phyloP scores from a whole-genome alignment of 164 flowering plant genomes.

The Paratinospora sagittata region DNA sequence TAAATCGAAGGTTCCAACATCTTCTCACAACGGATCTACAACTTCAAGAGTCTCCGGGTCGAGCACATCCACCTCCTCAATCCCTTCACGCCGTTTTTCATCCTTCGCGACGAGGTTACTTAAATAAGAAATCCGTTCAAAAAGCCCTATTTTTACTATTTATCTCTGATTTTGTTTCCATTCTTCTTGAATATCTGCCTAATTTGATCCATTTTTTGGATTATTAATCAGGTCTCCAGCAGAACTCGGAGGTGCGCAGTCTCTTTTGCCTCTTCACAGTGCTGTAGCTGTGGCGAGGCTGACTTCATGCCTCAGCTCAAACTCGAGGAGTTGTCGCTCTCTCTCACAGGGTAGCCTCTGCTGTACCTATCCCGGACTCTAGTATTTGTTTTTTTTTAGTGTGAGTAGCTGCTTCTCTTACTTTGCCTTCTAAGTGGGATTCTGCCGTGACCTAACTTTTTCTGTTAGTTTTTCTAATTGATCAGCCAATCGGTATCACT shows the following conservation, averaged over 20 bases:
- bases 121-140: not conserved
- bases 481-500: not conserved
- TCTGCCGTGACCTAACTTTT: not conserved
- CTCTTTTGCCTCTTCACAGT: slow-evolving; percentile 77
- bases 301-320: slow-evolving; percentile 69
- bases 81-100: slow-evolving; percentile 28
- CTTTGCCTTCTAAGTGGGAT: slow-evolving; percentile 1
- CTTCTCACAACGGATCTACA: slow-evolving; percentile 19
- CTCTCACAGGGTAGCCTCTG: slow-evolving; percentile 97
- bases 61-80: slow-evolving; percentile 26
- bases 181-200: not conserved
- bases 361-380: slow-evolving; percentile 82
- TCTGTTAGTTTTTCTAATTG: not conserved
- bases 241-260: slow-evolving; percentile 57
- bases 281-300: slow-evolving; percentile 72
- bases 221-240: slow-evolving; percentile 34
- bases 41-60: slow-evolving; percentile 24
- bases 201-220: not conserved
- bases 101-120: slow-evolving; percentile 15
- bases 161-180: not conserved
- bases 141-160: not conserved
- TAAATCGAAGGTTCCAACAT: slow-evolving; percentile 24
- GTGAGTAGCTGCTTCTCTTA: slow-evolving; percentile 36
- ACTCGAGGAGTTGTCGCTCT: slow-evolving; percentile 61
- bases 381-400: slow-evolving; percentile 31